These are phyloP conservation scores for Eucalyptus victrix DNA, from an alignment of 345 rosid genomes.

Conservation along the genomic window DNA sequence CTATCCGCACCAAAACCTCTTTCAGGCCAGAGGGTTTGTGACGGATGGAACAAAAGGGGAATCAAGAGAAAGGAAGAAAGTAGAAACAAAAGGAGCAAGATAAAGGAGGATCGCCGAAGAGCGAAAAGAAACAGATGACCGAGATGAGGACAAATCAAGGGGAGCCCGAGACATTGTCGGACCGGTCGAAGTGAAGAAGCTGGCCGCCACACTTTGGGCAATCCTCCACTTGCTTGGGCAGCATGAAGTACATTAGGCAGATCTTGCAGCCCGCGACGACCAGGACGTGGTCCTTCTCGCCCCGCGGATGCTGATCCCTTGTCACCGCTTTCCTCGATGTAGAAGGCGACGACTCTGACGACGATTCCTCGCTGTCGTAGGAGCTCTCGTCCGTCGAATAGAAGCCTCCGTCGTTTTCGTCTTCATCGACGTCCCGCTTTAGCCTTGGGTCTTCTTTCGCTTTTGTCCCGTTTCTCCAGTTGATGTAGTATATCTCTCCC, in stretches of 20 bases:
- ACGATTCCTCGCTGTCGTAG: constrained; percentile 62
- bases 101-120: not conserved
- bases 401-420: constrained; percentile 18
- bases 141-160: constrained; percentile 3
- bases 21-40: not conserved
- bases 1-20: constrained; percentile 13
- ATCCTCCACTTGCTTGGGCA: constrained; percentile 61
- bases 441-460: constrained; percentile 56
- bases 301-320: constrained; percentile 6
- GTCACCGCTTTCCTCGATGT: not conserved
- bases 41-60: not conserved
- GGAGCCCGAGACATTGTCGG: constrained; percentile 14
- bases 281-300: constrained; percentile 35
- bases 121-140: not conserved
- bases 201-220: constrained; percentile 83
- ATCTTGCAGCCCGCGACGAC: constrained; percentile 95
- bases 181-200: constrained; percentile 72
- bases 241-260: constrained; percentile 92
- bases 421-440: not conserved
- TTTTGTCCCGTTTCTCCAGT: constrained; percentile 67
- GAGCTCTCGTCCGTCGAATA: constrained; percentile 41
- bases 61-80: not conserved
- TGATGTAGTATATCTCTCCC: constrained; percentile 78
- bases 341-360: constrained; percentile 49
- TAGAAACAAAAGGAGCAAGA: not conserved